Evolutionary conservation across 2,329 filamentous ascomycete genomes (phyloP), one percentile per base, ranked within the genome.

Genomic region (Chrysoporthe austroafricana): DNA sequence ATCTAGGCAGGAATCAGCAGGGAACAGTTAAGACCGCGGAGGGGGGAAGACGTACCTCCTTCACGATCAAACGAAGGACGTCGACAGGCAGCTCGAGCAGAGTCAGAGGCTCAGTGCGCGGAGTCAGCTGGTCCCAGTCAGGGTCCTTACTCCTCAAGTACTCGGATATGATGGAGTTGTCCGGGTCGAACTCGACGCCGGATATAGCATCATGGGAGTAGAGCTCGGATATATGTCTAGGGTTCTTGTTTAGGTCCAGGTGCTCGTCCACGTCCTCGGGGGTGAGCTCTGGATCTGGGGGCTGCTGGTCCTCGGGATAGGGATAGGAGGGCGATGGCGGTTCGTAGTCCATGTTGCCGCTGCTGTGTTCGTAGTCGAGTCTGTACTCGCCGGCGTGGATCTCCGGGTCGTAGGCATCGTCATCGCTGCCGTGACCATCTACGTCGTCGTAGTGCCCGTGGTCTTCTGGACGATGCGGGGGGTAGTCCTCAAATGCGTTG

Each of bases 81-180:
- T 96, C 93, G 69, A 94, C 83, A 1, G 93, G 92, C 26, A 96
- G 83, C 75, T 94, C 91, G 36, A 96, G 82, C 60, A 96, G 81
- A 46, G 84, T 84, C 69, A 93, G 81, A 34, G 89, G 88, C 50
- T 83, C 82, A 69, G 83, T 84, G 71, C 81, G 83, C 65, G 82
- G 76, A 82, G 87, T 76, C 81, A 91, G 77, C 82, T 87, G 77
- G 86, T 91, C 81, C 87, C 86, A 77, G 90, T 91, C 82, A 83
- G 87, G 77, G 80, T 92, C 75, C 84, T 91, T 79, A 83, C 88
- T 77, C 75, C 86, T 87, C 68, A 85, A 77, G 61, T 83, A 76
- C 68, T 79, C 83, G 61, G 80, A 60, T 26, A 70, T 70, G 43
- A 60, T 54, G 18, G 56, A 59, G 34, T 42, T 63, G 54, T 66